Base-by-base conservation (phyloP, 768 basidiomycete genomes). In the Stropharia rugosoannulata region DNA sequence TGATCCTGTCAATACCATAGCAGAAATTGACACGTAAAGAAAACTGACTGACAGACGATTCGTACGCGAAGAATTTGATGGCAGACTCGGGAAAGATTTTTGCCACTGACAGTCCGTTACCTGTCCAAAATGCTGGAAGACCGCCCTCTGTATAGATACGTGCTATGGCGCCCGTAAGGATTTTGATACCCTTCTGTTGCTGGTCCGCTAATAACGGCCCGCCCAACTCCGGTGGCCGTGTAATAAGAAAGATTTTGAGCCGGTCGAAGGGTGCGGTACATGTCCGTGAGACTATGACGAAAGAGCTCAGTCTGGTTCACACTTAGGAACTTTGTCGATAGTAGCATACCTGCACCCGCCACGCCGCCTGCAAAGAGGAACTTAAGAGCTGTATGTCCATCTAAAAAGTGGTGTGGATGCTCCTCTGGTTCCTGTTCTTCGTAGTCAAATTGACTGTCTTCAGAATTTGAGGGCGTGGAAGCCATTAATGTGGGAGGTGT, bases 41-140 rank as follows among this genome's bases (percentile, higher is more conserved):
- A 40, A 59, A 50, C 37, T 35, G 42, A 81, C 89, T 71, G 63
- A 95, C 93, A 52, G 93, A 87, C 55, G 92, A 89, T 72, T 98
- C 97, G 70, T 98, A 98, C 3, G 91, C 72, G 62, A 95, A 86
- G 76, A 99, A 98, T 73, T 98, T 98, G 80, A 98, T 97, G 25
- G 97, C 97, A 45, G 94, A 98, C 76, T 98, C 96, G 4, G 95
- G 95, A 59, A 98, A 90, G 59, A 98, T 97, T 77, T 98, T 98
- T 50, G 85, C 81, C 25, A 98, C 90, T 46, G 95, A 98, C 51
- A 99, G 77, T 36, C 87, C 89, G 66, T 94, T 97, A 5, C 97
- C 97, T n/a, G 95, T 94, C 96, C 97, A 99, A 70, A 98, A 99
- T 3, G 88, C 91, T 49, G 87, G 78, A 13, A 97, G 73, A 6